A percentile compares a stretch with the other conserved stretches of the same genome.
Evolutionary conservation across 345 rosid species (phyloP).

Genomic region (Laguncularia racemosa): DNA sequence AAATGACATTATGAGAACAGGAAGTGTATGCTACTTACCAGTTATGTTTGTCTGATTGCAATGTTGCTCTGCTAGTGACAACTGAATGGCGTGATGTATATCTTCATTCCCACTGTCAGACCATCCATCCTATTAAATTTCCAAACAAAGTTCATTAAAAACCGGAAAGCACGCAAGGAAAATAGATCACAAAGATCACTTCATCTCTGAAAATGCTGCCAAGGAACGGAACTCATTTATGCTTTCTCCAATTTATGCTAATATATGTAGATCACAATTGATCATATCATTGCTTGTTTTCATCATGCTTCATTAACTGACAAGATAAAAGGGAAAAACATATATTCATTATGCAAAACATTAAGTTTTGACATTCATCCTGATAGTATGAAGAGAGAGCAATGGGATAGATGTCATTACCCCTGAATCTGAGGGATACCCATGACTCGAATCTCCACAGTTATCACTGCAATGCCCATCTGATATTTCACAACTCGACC

Average conservation of each 20-base stretch:
- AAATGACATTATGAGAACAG: slow-evolving; percentile 1
- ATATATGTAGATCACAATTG: too few relatives aligned
- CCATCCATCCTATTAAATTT: slow-evolving; percentile 35
- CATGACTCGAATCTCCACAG: slow-evolving; percentile 30
- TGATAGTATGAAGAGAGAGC: too few relatives aligned
- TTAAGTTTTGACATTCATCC: not conserved
- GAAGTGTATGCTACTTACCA: slow-evolving; percentile 38
- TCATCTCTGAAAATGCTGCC: not conserved
- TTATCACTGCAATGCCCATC: slow-evolving; percentile 41
- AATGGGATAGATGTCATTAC: slow-evolving; percentile 25
- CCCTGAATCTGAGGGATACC: slow-evolving; percentile 62
- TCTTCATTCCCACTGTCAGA: slow-evolving; percentile 61
- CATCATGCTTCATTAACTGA: too few relatives aligned
- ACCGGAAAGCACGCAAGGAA: not conserved
- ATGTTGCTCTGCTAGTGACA: slow-evolving; percentile 63
- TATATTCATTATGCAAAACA: not conserved
- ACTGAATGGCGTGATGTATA: slow-evolving; percentile 67
- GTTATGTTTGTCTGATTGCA: slow-evolving; percentile 24
- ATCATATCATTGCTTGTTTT: too few relatives aligned
- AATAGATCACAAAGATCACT: not conserved
- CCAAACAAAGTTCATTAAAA: slow-evolving; percentile 6
- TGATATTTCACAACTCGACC: slow-evolving; percentile 42
- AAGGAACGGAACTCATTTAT: too few relatives aligned
- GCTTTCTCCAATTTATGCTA: too few relatives aligned
- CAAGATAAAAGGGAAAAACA: not conserved